Conservation (phyloP, 2,329 filamentous ascomycete species). For the Trematosphaeria pertusa region DNA sequence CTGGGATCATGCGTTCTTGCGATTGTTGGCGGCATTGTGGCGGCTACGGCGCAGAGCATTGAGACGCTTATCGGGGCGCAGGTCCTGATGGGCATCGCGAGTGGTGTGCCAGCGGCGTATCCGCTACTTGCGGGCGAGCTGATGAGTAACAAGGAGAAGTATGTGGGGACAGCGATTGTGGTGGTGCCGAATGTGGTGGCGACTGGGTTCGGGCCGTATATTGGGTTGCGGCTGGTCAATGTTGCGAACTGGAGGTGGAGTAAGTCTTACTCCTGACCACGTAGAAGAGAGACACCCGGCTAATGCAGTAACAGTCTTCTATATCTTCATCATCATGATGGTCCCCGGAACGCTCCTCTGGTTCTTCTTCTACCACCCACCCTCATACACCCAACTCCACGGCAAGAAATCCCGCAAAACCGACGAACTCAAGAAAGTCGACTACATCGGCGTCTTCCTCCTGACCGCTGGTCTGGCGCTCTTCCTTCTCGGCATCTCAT, state of each 20-base stretch:
- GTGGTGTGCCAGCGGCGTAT: conserved; percentile 24
- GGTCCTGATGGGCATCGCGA: conserved; percentile 26
- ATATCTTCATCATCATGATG: no score
- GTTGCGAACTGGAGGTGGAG: conserved; percentile 52
- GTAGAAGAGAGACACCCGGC: no score
- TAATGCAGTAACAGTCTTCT: no score
- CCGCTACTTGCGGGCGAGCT: conserved; percentile 21
- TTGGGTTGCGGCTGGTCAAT: conserved; percentile 52
- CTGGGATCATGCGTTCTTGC: conserved; percentile 14
- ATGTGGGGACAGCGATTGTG: conserved; percentile 19
- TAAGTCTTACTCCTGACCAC: conserved; percentile 55
- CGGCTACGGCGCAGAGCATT: conserved; percentile 27
- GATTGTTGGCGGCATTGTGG: conserved; percentile 30
- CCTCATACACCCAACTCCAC: conserved; percentile 49
- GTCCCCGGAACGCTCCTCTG: conserved; percentile 50
- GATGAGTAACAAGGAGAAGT: conserved; percentile 42
- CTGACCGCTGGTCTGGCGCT: conserved; percentile 51
- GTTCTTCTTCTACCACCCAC: conserved; percentile 56
- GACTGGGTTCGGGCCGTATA: conserved; percentile 54
- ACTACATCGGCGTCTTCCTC: conserved; percentile 53
- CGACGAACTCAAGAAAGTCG: conserved; percentile 41
- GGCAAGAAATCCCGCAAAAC: conserved; percentile 27
- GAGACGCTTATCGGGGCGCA: conserved; percentile 32
- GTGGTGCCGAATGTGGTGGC: conserved; percentile 26
- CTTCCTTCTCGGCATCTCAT: conserved; percentile 53